Evolutionary conservation across 129 eudicot species (phyloP).

Genomic region (Artemisia argyi): DNA sequence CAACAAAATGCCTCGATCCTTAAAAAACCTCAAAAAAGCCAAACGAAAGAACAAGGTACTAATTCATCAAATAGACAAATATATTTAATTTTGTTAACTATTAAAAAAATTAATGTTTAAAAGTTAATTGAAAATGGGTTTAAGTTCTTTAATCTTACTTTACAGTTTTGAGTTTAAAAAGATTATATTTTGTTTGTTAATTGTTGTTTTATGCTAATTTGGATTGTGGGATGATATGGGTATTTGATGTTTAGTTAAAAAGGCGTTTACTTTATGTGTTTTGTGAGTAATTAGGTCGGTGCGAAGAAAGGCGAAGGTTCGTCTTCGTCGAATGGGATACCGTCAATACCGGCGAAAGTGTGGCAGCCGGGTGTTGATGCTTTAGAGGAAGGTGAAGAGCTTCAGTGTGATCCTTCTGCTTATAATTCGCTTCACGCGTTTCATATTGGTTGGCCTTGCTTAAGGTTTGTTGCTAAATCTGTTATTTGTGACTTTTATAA

Average conservation of each 20-base stretch:
- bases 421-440: slow-evolving; percentile 93
- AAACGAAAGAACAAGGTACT: slow-evolving; percentile 77
- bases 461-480: slow-evolving; percentile 50
- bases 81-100: too few species aligned
- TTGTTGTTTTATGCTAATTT: not conserved
- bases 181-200: not conserved
- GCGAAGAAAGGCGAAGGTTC: slow-evolving; percentile 66
- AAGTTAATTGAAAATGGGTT: too few species aligned
- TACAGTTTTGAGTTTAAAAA: too few species aligned
- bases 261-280: not conserved
- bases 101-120: too few species aligned
- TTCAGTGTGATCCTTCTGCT: slow-evolving; percentile 93
- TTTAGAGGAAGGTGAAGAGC: slow-evolving; percentile 93
- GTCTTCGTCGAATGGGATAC: slow-evolving; percentile 38
- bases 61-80: not conserved
- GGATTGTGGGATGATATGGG: not conserved
- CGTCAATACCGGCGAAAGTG: slow-evolving; percentile 68
- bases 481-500: not conserved
- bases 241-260: not conserved
- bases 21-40: slow-evolving; percentile 73
- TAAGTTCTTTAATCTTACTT: too few species aligned
- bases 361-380: slow-evolving; percentile 97
- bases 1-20: slow-evolving; percentile 62
- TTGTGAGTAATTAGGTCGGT: slow-evolving; percentile 20
- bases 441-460: slow-evolving; percentile 95